Conservation (phyloP, 148 eudicot genomes). For the Camellia japonica region DNA sequence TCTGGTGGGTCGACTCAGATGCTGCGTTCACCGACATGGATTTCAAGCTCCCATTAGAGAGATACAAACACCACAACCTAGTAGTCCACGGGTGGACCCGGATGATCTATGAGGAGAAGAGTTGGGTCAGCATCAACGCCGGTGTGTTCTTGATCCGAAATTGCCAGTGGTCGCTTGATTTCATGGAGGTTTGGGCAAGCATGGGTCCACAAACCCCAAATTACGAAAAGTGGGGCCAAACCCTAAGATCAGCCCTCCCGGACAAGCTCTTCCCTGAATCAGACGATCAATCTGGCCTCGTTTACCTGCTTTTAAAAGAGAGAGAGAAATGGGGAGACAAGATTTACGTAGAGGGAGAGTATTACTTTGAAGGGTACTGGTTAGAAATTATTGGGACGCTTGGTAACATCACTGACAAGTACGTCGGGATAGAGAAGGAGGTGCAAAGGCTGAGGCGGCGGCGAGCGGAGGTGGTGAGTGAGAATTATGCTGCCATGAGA, state of each 20-base stretch:
- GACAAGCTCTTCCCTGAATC: constrained; percentile 72
- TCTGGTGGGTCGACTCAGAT: constrained; percentile 98
- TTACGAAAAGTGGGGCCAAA: constrained; percentile 67
- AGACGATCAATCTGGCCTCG: constrained; percentile 83
- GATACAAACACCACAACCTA: constrained; percentile 56
- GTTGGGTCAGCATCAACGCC: constrained; percentile 86
- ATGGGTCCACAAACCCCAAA: constrained; percentile 77
- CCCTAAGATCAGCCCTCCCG: constrained; percentile 31
- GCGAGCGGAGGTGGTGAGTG: constrained; percentile 69
- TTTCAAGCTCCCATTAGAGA: constrained; percentile 58
- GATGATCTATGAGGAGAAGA: constrained; percentile 44
- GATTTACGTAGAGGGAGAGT: constrained; percentile 59
- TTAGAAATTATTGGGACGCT: constrained; percentile 53
- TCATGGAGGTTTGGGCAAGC: constrained; percentile 63
- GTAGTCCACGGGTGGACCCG: constrained; percentile 72
- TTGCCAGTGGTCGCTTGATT: constrained; percentile 88
- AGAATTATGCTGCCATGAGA: constrained; percentile 34
- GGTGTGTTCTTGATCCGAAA: constrained; percentile 85
- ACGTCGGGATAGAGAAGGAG: constrained; percentile 32
- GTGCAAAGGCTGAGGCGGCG: constrained; percentile 39
- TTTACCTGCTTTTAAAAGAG: constrained; percentile 58
- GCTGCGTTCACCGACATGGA: constrained; percentile 93
- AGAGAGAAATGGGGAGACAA: constrained; percentile 63
- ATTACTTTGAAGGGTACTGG: constrained; percentile 87
- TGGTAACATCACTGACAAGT: constrained; percentile 36